Base-by-base conservation (phyloP, 2,329 filamentous ascomycete species). In the Penicillium sp. region DNA sequence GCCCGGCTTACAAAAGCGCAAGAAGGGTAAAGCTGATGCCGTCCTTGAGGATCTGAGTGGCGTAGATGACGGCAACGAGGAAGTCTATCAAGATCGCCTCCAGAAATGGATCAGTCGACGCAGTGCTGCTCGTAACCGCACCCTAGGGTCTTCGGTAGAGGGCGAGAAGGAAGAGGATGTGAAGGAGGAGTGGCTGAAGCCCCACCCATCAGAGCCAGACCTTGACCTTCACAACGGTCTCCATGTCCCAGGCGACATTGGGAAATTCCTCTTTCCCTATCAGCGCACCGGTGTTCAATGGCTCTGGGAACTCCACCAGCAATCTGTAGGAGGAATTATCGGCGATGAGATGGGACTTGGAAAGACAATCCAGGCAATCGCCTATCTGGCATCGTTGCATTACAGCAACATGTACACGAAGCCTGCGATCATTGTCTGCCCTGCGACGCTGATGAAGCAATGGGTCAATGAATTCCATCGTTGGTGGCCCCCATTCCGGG, bases 311-410 rank as follows among this genome's bases (percentile, higher is more conserved):
- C 75, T 98, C 2, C 91, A 95, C 65, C 82, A 84, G 47, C 90
- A 96, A 65, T 81, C 86, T 51, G 90, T 95, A 4, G 93, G 93
- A 25, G 93, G 93, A 3, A 97, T 98, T 46, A 80, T 98, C 35
- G 93, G 91, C 5, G 93, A 98, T 63, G 93, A 98, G 68, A 98
- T 98, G 93, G 93, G 94, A 1, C 73, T 98, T n/a, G 93, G 93
- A 4, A 98, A 98, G 72, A 98, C 93, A 1, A 85, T 88, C 26
- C 84, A 88, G 62, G 77, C 83, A 39, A 87, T 88, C 43, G 84
- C 89, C 0, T 95, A 95, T 59, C 76, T 98, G 42, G 90, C 93
- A 3, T 88, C 89, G 3, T 73, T 98, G 7, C 93, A 98, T 65
- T 90, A 96, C 68, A 97, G 90, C 69, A 87, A 85, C 57, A 87